These are phyloP conservation scores for Tricholomella constricta DNA, from an alignment of 768 basidiomycete species.

Conservation along the genomic window DNA sequence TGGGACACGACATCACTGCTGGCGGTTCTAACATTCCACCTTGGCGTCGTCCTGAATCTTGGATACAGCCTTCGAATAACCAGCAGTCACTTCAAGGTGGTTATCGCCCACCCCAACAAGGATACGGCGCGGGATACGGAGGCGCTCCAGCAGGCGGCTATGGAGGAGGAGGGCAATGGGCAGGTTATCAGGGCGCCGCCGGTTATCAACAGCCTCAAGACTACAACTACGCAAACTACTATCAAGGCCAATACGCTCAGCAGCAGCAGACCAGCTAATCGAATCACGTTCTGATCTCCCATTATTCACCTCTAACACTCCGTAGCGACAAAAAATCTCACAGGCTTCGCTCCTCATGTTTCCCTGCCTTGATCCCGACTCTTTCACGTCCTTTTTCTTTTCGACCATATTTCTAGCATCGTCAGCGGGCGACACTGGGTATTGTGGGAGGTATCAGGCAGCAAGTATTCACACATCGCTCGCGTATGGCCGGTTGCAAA, in stretches of 20 bases:
- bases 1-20: constrained; percentile 67
- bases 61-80: constrained; percentile 60
- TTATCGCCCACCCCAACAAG: constrained; percentile 69
- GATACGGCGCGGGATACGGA: constrained; percentile 53
- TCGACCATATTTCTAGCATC: constrained; percentile 11
- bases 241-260: constrained; percentile 85
- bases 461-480: constrained; percentile 19
- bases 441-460: constrained; percentile 19
- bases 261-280: constrained; percentile 61
- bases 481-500: constrained; percentile 7
- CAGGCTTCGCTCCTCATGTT: constrained; percentile 24
- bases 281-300: constrained; percentile 26
- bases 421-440: background rate
- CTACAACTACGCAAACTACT: constrained; percentile 86
- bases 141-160: constrained; percentile 42
- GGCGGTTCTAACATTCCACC: constrained; percentile 85
- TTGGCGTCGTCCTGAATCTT: constrained; percentile 89
- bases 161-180: constrained; percentile 46
- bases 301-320: constrained; percentile 42
- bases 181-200: constrained; percentile 47
- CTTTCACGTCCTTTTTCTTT: constrained; percentile 2
- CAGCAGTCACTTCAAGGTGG: constrained; percentile 53
- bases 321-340: constrained; percentile 42
- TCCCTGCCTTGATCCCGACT: constrained; percentile 14
- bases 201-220: constrained; percentile 63